These are phyloP conservation scores for Misopates orontium DNA, from an alignment of 257 asterid species.

Conservation along the genomic window DNA sequence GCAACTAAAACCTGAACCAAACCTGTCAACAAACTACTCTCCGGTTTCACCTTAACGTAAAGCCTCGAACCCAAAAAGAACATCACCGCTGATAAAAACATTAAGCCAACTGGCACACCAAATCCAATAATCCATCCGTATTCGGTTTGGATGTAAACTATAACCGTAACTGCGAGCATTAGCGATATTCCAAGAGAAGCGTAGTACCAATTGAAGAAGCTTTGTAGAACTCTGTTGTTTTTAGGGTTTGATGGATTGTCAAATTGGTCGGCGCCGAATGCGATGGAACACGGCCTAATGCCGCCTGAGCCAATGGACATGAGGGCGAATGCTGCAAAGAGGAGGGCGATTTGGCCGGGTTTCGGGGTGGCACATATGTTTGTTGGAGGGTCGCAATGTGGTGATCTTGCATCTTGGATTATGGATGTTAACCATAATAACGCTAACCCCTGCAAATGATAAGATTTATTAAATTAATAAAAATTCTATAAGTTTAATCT, in stretches of 20 bases:
- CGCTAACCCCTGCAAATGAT: slow-evolving; percentile 54
- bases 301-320: slow-evolving; percentile 76
- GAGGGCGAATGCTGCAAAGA: slow-evolving; percentile 53
- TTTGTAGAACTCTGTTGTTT: slow-evolving; percentile 49
- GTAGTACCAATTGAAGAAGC: slow-evolving; percentile 70
- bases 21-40: slow-evolving; percentile 58
- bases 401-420: slow-evolving; percentile 42
- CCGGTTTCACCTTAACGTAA: slow-evolving; percentile 46
- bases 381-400: slow-evolving; percentile 36
- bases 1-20: slow-evolving; percentile 48
- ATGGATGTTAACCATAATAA: slow-evolving; percentile 60
- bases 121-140: slow-evolving; percentile 69
- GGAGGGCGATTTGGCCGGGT: slow-evolving; percentile 48
- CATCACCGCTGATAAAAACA: slow-evolving; percentile 43
- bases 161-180: slow-evolving; percentile 48
- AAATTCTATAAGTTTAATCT: too few relatives aligned
- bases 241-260: slow-evolving; percentile 52
- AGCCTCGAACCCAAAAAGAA: slow-evolving; percentile 53
- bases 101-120: slow-evolving; percentile 61
- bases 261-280: slow-evolving; percentile 84
- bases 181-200: slow-evolving; percentile 56
- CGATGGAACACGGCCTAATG: slow-evolving; percentile 69
- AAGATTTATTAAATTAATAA: too few relatives aligned
- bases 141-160: slow-evolving; percentile 55
- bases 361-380: slow-evolving; percentile 43